Evolutionary conservation across 1,139 yeast genomes (phyloP), one percentile per base, ranked within the genome.

Genomic region (Martiniozyma asiatica): DNA sequence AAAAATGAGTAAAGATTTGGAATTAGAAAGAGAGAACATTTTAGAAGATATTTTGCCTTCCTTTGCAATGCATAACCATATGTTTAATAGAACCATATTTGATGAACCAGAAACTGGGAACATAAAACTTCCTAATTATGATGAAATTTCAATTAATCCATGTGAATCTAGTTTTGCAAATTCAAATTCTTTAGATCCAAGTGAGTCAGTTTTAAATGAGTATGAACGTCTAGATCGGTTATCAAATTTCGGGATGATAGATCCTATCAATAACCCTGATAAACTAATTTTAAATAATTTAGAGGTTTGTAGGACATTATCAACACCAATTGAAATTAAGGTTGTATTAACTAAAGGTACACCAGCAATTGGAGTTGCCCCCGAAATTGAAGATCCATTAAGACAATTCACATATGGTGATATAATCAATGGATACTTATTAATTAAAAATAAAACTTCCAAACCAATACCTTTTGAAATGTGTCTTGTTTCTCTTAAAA

Each of bases 61-160:
- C 2, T 73, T 73, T 45, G 77, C 71, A 41, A 69, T 73, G 75
- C 71, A 67, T 41, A 73, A 67, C 40, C 61, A 69, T 17, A 59
- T 73, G 35, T 56, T 72, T 36, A 65, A 65, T 35, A 45, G 76
- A 33, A 42, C 50, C 3, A 36, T 52, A 4, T 39, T 29, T 25
- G 47, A 48, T 24, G 39, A 34, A 25, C 5, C 36, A 15, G 23
- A 28, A 17, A 6, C 18, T 17, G 18, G 6, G 8, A 6, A 6
- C 6, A 17, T 6, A 6, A 17, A 17, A 17, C 18, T 8, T 6
- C 18, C 18, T 8, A 8, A 8, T 17, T 17, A 17, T 8, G 18
- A 17, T 17, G n/a, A n/a, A n/a, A n/a, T n/a, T n/a, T n/a, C n/a
- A n/a, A n/a, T n/a, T n/a, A n/a, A n/a, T n/a, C n/a, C n/a, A n/a